Conservation (phyloP, 148 eudicot genomes). For the Talinum fruticosum region DNA sequence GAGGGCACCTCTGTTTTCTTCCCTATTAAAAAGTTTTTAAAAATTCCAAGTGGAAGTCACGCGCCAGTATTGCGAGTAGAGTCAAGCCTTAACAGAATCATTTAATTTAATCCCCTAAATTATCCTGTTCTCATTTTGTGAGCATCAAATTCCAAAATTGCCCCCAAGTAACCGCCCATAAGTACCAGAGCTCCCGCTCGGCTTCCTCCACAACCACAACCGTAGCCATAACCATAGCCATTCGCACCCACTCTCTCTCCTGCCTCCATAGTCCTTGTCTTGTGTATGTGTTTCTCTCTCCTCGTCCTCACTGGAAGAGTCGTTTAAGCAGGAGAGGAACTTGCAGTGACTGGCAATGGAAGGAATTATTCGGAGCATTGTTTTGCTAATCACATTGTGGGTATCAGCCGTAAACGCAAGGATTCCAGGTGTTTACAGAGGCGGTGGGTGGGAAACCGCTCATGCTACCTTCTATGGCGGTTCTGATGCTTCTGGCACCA, state of each 20-base stretch:
- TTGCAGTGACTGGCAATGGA: conserved; percentile 11
- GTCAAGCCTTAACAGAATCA: not conserved
- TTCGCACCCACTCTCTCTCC: conserved; percentile 2
- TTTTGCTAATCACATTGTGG: conserved; percentile 23
- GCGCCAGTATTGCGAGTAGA: conserved; percentile 25
- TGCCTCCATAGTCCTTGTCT: not conserved
- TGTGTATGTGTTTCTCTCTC: not conserved
- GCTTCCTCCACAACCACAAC: conserved; percentile 15
- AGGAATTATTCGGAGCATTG: not conserved
- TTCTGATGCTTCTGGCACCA: conserved; percentile 91
- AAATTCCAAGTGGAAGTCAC: too few species aligned
- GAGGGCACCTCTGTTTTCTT: too few species aligned
- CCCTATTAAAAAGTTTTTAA: too few species aligned
- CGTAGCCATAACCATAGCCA: too few species aligned
- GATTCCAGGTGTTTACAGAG: conserved; percentile 68
- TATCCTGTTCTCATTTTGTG: not conserved
- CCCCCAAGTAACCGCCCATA: conserved; percentile 43
- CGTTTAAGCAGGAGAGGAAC: conserved; percentile 1
- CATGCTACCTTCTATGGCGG: conserved; percentile 97
- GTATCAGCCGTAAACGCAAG: conserved; percentile 37
- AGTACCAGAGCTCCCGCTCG: conserved; percentile 44
- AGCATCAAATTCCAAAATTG: conserved; percentile 25
- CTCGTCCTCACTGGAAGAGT: not conserved
- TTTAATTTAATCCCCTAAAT: not conserved
- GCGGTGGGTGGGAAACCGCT: conserved; percentile 72